These are phyloP conservation scores for Excoecaria agallocha DNA, from an alignment of 345 rosid species.

Conservation along the genomic window DNA sequence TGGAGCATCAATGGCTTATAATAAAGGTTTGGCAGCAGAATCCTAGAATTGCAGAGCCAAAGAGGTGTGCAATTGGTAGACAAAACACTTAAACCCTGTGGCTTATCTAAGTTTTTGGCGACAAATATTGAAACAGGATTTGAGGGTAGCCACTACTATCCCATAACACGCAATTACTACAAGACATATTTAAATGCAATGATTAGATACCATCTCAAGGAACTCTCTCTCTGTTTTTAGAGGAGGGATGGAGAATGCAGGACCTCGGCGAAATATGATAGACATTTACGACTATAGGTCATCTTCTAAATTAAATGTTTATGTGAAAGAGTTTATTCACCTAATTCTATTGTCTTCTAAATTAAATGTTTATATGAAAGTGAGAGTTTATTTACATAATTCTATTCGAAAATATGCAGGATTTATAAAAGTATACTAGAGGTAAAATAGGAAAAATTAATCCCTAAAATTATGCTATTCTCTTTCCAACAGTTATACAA, in stretches of 20 bases:
- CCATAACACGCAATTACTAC: neutral
- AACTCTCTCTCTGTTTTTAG: neutral
- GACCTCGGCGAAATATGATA: neutral
- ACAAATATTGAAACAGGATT: neutral
- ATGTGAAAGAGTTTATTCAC: too few relatives aligned
- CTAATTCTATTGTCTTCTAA: too few relatives aligned
- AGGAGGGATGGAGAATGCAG: neutral
- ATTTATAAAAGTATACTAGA: too few relatives aligned
- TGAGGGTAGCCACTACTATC: neutral
- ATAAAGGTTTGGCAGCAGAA: neutral
- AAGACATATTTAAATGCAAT: neutral
- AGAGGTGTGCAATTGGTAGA: neutral
- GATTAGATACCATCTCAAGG: neutral
- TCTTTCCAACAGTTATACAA: too few relatives aligned
- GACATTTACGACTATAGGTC: neutral
- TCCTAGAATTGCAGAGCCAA: conserved; percentile 1
- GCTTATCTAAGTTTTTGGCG: neutral
- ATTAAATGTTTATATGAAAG: too few relatives aligned
- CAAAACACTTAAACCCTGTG: neutral
- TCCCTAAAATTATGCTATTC: too few relatives aligned
- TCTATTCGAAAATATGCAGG: too few relatives aligned
- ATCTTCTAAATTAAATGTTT: neutral
- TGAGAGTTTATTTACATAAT: too few relatives aligned
- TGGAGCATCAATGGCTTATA: neutral
- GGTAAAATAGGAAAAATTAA: too few relatives aligned